Evolutionary conservation across 805 yeast genomes (phyloP).

Genomic region (Dipodascus albidus): DNA sequence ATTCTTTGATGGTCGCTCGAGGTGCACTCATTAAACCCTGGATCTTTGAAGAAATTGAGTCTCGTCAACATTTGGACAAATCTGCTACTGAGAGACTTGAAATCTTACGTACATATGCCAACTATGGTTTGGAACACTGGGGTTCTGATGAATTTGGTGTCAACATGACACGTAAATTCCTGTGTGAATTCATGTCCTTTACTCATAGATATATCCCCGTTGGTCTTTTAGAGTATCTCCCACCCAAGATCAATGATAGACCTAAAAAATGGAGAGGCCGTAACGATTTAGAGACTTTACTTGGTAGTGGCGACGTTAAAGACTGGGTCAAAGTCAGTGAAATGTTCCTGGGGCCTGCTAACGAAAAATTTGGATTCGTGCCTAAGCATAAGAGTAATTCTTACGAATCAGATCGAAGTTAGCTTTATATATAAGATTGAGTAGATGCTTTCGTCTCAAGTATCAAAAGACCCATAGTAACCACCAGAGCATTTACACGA

Average conservation of each 20-base stretch:
- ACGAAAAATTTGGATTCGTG: slow-evolving; percentile 59
- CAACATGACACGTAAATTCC: slow-evolving; percentile 72
- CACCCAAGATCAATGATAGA: slow-evolving; percentile 83
- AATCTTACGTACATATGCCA: slow-evolving; percentile 53
- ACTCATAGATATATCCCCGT: slow-evolving; percentile 91
- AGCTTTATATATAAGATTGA: too few relatives aligned
- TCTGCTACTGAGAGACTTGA: slow-evolving; percentile 82
- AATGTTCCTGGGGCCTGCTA: slow-evolving; percentile 84
- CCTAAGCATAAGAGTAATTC: slow-evolving; percentile 96
- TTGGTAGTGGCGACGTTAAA: slow-evolving; percentile 72
- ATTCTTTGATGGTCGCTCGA: slow-evolving; percentile 94
- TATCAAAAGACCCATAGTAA: too few relatives aligned
- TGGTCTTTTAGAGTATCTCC: slow-evolving; percentile 80
- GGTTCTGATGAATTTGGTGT: slow-evolving; percentile 95
- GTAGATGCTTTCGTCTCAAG: too few relatives aligned
- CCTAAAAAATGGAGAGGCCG: slow-evolving; percentile 93
- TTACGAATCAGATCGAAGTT: slow-evolving; percentile 32
- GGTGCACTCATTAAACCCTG: slow-evolving; percentile 98
- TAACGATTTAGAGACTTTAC: slow-evolving; percentile 79
- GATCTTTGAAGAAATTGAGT: slow-evolving; percentile 93
- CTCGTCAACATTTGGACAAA: slow-evolving; percentile 83
- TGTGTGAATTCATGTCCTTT: slow-evolving; percentile 91
- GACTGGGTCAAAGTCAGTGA: slow-evolving; percentile 97
- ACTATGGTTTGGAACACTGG: slow-evolving; percentile 90
- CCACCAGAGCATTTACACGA: too few relatives aligned